These are phyloP conservation scores for Dioscorea dumetorum DNA, from an alignment of 106 monocot species.

Conservation along the genomic window DNA sequence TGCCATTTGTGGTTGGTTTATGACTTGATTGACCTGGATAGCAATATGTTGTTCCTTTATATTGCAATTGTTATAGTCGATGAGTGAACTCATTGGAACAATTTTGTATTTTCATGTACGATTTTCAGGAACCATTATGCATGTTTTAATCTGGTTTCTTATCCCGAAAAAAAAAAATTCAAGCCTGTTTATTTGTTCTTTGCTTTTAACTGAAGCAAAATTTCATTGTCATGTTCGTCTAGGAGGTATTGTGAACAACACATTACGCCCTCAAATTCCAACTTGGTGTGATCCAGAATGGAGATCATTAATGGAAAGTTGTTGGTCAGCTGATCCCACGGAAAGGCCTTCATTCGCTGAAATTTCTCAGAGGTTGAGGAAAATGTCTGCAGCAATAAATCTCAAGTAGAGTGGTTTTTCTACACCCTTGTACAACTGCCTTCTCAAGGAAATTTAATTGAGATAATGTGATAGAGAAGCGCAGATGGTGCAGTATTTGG, in stretches of 20 bases:
- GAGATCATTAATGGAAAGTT: slow-evolving; percentile 86
- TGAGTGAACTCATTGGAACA: too few relatives aligned
- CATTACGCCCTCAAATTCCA: slow-evolving; percentile 81
- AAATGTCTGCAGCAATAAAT: slow-evolving; percentile 83
- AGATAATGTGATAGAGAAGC: not conserved
- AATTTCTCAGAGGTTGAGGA: slow-evolving; percentile 85
- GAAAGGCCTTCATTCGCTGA: slow-evolving; percentile 79
- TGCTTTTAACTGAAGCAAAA: slow-evolving; percentile 1
- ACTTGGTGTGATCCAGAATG: slow-evolving; percentile 98
- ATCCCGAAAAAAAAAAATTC: too few relatives aligned
- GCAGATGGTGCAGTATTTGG: not conserved
- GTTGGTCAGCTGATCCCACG: slow-evolving; percentile 75
- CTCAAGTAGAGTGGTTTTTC: slow-evolving; percentile 48
- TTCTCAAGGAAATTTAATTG: not conserved
- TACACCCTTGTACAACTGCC: not conserved
- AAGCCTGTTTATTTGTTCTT: not conserved
- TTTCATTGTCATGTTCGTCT: not conserved
- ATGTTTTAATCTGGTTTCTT: too few relatives aligned
- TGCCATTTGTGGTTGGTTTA: too few relatives aligned
- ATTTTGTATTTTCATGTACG: too few relatives aligned
- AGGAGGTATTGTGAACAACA: slow-evolving; percentile 83
- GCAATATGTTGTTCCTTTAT: too few relatives aligned
- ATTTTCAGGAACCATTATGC: too few relatives aligned
- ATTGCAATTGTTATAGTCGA: too few relatives aligned
- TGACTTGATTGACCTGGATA: too few relatives aligned